Evolutionary conservation across 495 filamentous ascomycete genomes (phyloP).

Genomic region (Podospora comata): DNA sequence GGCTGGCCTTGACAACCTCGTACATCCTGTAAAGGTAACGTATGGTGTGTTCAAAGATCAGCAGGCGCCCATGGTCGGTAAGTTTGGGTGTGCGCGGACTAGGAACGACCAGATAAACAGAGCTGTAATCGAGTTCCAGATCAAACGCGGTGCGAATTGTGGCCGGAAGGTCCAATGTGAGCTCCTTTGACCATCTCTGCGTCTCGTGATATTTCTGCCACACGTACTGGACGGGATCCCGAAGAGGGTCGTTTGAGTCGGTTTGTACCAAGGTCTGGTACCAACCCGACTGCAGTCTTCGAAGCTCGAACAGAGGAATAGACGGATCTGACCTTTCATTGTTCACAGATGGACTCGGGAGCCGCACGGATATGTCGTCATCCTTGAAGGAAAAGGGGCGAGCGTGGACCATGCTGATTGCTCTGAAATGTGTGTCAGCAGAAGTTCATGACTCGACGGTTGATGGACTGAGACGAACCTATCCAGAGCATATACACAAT

Average conservation of each 20-base stretch:
- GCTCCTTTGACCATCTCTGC: slow-evolving; percentile 60
- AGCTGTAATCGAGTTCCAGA: slow-evolving; percentile 80
- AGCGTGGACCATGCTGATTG: slow-evolving; percentile 74
- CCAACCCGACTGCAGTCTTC: slow-evolving; percentile 72
- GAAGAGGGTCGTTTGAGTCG: slow-evolving; percentile 55
- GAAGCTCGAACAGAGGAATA: slow-evolving; percentile 69
- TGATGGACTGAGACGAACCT: slow-evolving; percentile 51
- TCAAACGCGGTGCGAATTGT: slow-evolving; percentile 67
- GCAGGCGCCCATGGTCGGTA: slow-evolving; percentile 62
- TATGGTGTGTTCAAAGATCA: slow-evolving; percentile 80
- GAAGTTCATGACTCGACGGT: background rate
- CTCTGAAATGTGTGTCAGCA: slow-evolving; percentile 46
- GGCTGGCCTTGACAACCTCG: slow-evolving; percentile 49
- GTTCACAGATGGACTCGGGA: slow-evolving; percentile 43
- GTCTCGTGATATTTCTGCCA: slow-evolving; percentile 63
- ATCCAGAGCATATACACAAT: slow-evolving; percentile 83
- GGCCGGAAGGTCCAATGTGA: slow-evolving; percentile 56
- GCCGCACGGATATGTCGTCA: slow-evolving; percentile 69
- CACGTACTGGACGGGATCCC: slow-evolving; percentile 56
- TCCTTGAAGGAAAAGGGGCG: slow-evolving; percentile 89
- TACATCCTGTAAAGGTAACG: slow-evolving; percentile 63
- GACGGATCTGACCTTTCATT: slow-evolving; percentile 47
- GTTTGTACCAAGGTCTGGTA: slow-evolving; percentile 81
- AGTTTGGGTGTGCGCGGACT: slow-evolving; percentile 61
- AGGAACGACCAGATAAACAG: slow-evolving; percentile 77